phyloP scores from a whole-genome alignment of 2,329 filamentous ascomycete species.

The Cladobotryum mycophilum region DNA sequence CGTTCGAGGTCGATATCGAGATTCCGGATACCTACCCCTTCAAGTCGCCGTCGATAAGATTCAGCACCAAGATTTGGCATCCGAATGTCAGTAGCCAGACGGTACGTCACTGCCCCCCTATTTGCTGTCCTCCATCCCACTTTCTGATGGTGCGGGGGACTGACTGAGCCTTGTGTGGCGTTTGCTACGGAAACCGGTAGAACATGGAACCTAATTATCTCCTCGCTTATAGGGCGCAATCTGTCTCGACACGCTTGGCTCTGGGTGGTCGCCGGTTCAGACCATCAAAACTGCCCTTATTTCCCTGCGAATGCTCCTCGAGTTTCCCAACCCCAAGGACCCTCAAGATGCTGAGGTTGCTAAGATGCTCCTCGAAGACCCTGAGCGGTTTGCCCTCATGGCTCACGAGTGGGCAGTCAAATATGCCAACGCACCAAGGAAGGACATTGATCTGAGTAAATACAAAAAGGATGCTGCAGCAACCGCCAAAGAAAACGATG shows the following conservation, averaged over 20 bases:
- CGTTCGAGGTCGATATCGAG: slow-evolving; percentile 73
- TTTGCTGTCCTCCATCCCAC: neutral
- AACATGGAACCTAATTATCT: too few species aligned
- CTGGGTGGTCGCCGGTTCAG: slow-evolving; percentile 90
- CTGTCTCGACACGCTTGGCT: slow-evolving; percentile 85
- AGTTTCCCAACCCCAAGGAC: slow-evolving; percentile 89
- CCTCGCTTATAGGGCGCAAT: slow-evolving; percentile 70
- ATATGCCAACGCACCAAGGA: slow-evolving; percentile 67
- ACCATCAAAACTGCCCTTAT: slow-evolving; percentile 95
- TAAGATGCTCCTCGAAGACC: slow-evolving; percentile 75
- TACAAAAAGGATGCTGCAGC: slow-evolving; percentile 47
- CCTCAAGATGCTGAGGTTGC: slow-evolving; percentile 96
- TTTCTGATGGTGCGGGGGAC: neutral
- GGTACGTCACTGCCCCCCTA: slow-evolving; percentile 41
- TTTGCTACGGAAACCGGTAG: too few species aligned
- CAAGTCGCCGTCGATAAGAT: slow-evolving; percentile 83
- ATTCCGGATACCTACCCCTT: slow-evolving; percentile 91
- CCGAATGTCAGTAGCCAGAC: slow-evolving; percentile 94
- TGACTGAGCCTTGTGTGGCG: neutral
- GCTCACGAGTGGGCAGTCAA: slow-evolving; percentile 87
- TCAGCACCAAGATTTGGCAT: slow-evolving; percentile 93
- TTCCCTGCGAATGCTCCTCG: slow-evolving; percentile 86
- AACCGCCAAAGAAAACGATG: slow-evolving; percentile 11
- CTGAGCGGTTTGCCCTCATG: slow-evolving; percentile 70
- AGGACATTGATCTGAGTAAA: slow-evolving; percentile 30